These are phyloP conservation scores for Calonectria pseudoreteaudii DNA, from an alignment of 2,329 filamentous ascomycete genomes.

Conservation along the genomic window DNA sequence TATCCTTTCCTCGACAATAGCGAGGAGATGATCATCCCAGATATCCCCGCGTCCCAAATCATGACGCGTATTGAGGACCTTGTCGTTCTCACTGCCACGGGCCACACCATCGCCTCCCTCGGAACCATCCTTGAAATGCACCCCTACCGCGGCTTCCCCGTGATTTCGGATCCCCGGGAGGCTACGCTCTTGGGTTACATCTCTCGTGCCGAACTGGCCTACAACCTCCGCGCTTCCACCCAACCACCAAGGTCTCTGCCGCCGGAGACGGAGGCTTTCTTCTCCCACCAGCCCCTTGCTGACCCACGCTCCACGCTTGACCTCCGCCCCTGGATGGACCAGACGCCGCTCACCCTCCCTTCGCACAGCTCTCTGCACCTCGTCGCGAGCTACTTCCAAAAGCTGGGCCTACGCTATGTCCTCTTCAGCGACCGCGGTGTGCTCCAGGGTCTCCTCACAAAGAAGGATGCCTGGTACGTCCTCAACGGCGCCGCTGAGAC, in stretches of 20 bases:
- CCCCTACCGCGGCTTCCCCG: conserved; percentile 89
- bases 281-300: conserved; percentile 84
- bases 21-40: conserved; percentile 83
- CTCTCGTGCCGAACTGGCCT: conserved; percentile 87
- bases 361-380: conserved; percentile 81
- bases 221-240: conserved; percentile 73
- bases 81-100: conserved; percentile 85
- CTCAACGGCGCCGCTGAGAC: conserved; percentile 81
- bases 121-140: conserved; percentile 77
- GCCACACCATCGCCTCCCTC: conserved; percentile 86
- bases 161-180: conserved; percentile 82
- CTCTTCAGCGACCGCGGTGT: conserved; percentile 86
- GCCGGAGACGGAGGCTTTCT: conserved; percentile 82
- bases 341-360: conserved; percentile 92
- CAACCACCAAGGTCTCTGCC: conserved; percentile 70
- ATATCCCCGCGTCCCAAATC: conserved; percentile 86
- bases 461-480: conserved; percentile 97
- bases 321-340: conserved; percentile 97
- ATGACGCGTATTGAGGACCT: conserved; percentile 96
- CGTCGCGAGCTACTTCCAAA: conserved; percentile 94
- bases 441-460: conserved; percentile 88
- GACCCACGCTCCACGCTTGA: conserved; percentile 85
- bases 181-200: conserved; percentile 93
- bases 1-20: conserved; percentile 96
- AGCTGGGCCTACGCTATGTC: conserved; percentile 90